phyloP scores from a whole-genome alignment of 2,329 filamentous ascomycete species.

The Fusarium oligoseptatum region DNA sequence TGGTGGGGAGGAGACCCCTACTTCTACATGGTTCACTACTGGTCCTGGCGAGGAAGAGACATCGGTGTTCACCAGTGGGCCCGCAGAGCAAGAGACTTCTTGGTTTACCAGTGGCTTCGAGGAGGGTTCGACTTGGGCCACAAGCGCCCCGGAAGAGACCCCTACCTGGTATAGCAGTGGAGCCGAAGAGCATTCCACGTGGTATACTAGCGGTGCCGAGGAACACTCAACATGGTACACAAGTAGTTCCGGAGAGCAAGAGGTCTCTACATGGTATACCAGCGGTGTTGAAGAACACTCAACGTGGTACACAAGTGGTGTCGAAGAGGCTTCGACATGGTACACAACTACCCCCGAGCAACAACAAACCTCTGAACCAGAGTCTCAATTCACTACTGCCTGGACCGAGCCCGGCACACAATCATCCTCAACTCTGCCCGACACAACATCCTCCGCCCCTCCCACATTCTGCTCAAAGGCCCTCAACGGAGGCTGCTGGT shows the following conservation, averaged over 20 bases:
- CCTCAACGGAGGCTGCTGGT: slow-evolving; percentile 5
- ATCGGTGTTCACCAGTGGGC: neutral
- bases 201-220: neutral
- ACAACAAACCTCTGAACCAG: neutral
- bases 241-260: neutral
- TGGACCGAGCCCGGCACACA: neutral
- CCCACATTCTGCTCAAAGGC: slow-evolving; percentile 2
- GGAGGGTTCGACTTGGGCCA: neutral
- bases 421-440: neutral
- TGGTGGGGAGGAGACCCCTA: neutral
- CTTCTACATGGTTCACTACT: neutral
- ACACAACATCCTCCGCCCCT: neutral
- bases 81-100: neutral
- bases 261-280: neutral
- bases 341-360: neutral
- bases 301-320: neutral
- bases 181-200: neutral
- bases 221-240: neutral
- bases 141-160: neutral
- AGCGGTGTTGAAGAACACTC: neutral
- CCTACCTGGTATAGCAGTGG: neutral
- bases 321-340: neutral
- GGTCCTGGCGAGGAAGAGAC: neutral
- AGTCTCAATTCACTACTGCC: neutral
- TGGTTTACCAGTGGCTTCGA: neutral